Conservation (phyloP, 2,329 filamentous ascomycete genomes). For the Diplodia sapinea region DNA sequence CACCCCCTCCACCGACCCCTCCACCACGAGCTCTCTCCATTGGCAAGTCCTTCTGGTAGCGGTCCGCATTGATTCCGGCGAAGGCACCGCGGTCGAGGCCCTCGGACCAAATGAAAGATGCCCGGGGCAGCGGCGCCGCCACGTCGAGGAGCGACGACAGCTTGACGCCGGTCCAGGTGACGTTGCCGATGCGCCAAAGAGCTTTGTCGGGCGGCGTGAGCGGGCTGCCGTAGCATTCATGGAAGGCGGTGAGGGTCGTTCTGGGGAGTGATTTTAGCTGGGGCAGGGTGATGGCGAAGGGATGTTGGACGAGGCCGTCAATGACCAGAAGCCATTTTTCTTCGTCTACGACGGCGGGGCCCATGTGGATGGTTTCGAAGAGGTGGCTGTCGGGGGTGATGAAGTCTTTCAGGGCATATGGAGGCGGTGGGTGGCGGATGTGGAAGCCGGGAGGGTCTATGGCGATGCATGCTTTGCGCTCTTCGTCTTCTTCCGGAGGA, state of each 20-base stretch:
- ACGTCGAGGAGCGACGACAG: conserved; percentile 37
- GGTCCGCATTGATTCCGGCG: conserved; percentile 37
- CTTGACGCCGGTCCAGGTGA: conserved; percentile 45
- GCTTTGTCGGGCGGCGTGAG: conserved; percentile 40
- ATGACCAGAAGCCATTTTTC: conserved; percentile 41
- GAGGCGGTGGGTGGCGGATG: conserved; percentile 39
- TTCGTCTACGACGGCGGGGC: conserved; percentile 40
- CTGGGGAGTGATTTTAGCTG: conserved; percentile 39
- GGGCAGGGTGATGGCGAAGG: conserved; percentile 39
- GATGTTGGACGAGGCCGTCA: conserved; percentile 42
- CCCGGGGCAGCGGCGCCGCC: conserved; percentile 33
- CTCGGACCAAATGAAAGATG: conserved; percentile 41
- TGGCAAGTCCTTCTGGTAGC: conserved; percentile 44
- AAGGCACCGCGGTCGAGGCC: conserved; percentile 41
- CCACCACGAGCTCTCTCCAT: conserved; percentile 36
- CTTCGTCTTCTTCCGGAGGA: not conserved
- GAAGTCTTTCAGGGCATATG: conserved; percentile 38
- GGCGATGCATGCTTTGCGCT: conserved; percentile 5
- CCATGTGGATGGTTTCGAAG: conserved; percentile 49
- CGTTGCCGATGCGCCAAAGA: conserved; percentile 45
- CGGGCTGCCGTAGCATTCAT: conserved; percentile 48
- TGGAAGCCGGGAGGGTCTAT: conserved; percentile 33
- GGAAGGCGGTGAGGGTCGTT: conserved; percentile 40
- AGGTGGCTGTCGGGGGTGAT: conserved; percentile 40
- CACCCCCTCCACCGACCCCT: not conserved